Base-by-base conservation (phyloP, 768 basidiomycete genomes). In the Psilocybe tampanensis region DNA sequence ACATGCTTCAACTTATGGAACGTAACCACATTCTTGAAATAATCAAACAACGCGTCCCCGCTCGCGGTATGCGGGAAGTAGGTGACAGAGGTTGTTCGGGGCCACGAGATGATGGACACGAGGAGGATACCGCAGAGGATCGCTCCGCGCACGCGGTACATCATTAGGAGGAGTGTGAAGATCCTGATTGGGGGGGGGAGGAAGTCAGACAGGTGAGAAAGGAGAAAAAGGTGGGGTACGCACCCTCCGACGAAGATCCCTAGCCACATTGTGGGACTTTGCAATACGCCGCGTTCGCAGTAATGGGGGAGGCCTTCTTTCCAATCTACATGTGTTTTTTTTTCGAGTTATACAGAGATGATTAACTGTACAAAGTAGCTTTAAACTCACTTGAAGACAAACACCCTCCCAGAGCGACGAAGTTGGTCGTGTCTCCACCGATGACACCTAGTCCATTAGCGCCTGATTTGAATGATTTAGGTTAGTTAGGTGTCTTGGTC, bases 81-180 rank as follows among this genome's bases (percentile, higher is more conserved):
- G 12, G 92, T 94, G 64, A 95, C 86, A 8, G 84, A 32, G 0
- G 92, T 92, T 0, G 83, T 79, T n/a, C 93, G 85, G 0, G 92
- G 91, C 93, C 93, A 95, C 0, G 90, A 93, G 64, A 93, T 85
- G 71, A 94, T 80, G 21, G 91, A 85, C n/a, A 88, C 89, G 57
- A 94, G 72, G 76, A 93, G 79, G 65, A 95, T 93, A 44, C 92
- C 92, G 56, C 88, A 86, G 45, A 89, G 84, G 69, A 92, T 89
- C 9, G 90, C 88, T 29, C 91, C 93, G 57, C 87, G 88, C 66
- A 95, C 77, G 51, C 90, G 88, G 72, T 92, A 95, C 63, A 94
- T 79, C 86, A 95, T 88, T 56, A 95, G 71, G 51, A 93, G 74
- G 3, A 90, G 77, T 2, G 92, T 94, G 51, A 94, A 67, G 60